Evolutionary conservation across 2,329 filamentous ascomycete genomes (phyloP), one percentile per base, ranked within the genome.

Genomic region (Paraconiothyrium sp.): DNA sequence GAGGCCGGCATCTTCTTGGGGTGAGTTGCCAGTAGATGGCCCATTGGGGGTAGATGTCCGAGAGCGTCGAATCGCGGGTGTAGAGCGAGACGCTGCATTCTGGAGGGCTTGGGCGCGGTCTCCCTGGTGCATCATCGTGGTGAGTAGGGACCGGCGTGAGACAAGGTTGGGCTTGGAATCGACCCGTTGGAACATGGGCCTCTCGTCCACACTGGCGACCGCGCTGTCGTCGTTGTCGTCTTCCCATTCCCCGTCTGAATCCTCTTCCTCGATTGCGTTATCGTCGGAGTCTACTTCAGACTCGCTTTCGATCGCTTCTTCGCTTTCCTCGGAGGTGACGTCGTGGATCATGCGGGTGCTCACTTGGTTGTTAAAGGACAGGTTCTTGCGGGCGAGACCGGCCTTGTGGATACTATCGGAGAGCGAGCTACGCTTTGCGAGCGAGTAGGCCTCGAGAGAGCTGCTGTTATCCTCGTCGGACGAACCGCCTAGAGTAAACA

Each of bases 81-180:
- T 82, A 3, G 86, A 86, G 61, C 79, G 78, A 8, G 85, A 85
- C 10, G 89, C 90, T 56, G 85, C 86, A 75, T 89, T 90, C 65
- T 88, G 86, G n/a, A 94, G 85, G 57, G 84, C 89, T 72, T 84
- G 85, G 51, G 89, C 86, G 54, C 91, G 90, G 77, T 92, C 90
- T 67, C 88, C 90, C 74, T 97, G 89, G 70, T 92, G 91, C 76
- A 99, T 89, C 85, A 94, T 90, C 56, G 94, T 89, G 0, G 94
- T 97, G 67, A 99, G 90, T 44, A 98, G 87, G 2, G 94, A 98
- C 54, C 91, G 90, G 52, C 92, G 89, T 1, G 94, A 97, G 2
- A 91, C 90, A 30, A 98, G 84, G 73, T 97, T 92, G 8, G 90
- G 88, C 77, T 89, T 89, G 44, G 94, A 97, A 77, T 97, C 92